Conservation (phyloP, 805 yeast genomes). For the Metschnikowia borealis region DNA sequence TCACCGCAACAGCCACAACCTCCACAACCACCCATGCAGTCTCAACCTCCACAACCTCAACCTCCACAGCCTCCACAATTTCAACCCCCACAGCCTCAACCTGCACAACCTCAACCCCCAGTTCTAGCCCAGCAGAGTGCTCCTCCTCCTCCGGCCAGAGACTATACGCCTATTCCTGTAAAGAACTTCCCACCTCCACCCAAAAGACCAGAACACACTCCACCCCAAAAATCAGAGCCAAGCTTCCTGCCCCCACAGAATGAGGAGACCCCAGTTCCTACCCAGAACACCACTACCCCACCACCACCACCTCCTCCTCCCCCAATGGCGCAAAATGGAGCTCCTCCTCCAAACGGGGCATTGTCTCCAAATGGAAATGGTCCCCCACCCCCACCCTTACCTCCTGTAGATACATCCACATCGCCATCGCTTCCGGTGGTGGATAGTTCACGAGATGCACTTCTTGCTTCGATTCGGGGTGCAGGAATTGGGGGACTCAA, state of each 20-base stretch:
- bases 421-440: slow-evolving; percentile 20
- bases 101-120: slow-evolving; percentile 7
- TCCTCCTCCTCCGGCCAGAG: slow-evolving; percentile 1
- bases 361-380: slow-evolving; percentile 7
- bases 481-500: slow-evolving; percentile 68
- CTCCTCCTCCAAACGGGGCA: background rate
- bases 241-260: too few species aligned
- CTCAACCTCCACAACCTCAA: background rate
- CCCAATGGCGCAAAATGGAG: slow-evolving; percentile 25
- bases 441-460: slow-evolving; percentile 70
- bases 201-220: background rate
- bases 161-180: background rate
- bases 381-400: slow-evolving; percentile 29
- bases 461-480: slow-evolving; percentile 80
- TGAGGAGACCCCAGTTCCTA: too few species aligned
- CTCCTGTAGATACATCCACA: slow-evolving; percentile 12
- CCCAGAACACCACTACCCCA: background rate
- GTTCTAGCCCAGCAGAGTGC: slow-evolving; percentile 5
- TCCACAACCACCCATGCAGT: background rate
- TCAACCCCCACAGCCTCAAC: background rate
- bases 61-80: slow-evolving; percentile 1
- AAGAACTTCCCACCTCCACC: slow-evolving; percentile 1
- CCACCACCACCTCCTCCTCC: slow-evolving; percentile 11
- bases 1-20: background rate
- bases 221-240: too few species aligned